phyloP scores from a whole-genome alignment of 1,284 basidiomycete species.

The Vanrija sp. region DNA sequence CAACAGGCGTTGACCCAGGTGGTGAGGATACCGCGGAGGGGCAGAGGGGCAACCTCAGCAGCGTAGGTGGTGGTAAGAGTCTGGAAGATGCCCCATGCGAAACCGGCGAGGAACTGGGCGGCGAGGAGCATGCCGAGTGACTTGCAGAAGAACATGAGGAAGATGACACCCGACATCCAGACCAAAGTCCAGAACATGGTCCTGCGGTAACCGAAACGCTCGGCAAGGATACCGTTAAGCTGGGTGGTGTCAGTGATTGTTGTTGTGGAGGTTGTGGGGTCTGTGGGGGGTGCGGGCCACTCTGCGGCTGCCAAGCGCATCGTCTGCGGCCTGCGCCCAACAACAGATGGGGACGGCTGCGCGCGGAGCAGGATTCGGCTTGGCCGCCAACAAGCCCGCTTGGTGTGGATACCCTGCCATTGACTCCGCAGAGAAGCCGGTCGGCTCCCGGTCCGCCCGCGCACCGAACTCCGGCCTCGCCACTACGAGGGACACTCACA shows the following conservation, averaged over 20 bases:
- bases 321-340: too few relatives aligned
- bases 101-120: conserved; percentile 11
- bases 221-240: conserved; percentile 40
- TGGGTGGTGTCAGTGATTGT: not conserved
- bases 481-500: not conserved
- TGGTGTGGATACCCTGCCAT: too few relatives aligned
- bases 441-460: too few relatives aligned
- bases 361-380: too few relatives aligned
- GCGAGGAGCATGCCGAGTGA: conserved; percentile 41
- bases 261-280: too few relatives aligned
- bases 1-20: conserved; percentile 48
- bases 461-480: too few relatives aligned
- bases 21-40: conserved; percentile 38
- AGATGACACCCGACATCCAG: conserved; percentile 28
- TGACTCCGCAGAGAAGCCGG: too few relatives aligned
- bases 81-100: conserved; percentile 27
- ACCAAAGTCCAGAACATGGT: conserved; percentile 45
- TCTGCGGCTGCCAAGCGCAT: too few relatives aligned
- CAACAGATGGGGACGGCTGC: too few relatives aligned
- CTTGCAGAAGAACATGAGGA: conserved; percentile 37
- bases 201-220: conserved; percentile 42
- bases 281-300: too few relatives aligned
- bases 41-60: conserved; percentile 48
- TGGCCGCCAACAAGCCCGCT: too few relatives aligned
- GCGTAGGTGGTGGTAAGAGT: conserved; percentile 39